Percentiles rank a stretch among this genome's conserved stretches.
Evolutionary conservation across 306 rosid species (phyloP).

Genomic region (Aeschynomene evenia): DNA sequence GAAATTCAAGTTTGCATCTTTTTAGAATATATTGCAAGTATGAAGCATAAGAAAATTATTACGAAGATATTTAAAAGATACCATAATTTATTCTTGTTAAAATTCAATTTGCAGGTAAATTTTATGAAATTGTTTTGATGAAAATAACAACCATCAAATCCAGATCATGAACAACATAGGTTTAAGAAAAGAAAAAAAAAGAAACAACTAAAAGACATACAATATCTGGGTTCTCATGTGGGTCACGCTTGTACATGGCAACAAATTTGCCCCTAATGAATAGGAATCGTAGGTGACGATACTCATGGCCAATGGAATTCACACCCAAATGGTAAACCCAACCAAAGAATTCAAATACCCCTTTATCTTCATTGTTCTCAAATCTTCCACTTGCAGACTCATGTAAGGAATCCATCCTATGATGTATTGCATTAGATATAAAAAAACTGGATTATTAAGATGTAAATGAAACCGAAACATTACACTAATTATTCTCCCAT

Average conservation of each 20-base stretch:
- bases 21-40: not conserved
- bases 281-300: conserved; percentile 71
- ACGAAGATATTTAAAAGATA: not conserved
- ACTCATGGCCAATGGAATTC: conserved; percentile 84
- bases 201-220: conserved; percentile 37
- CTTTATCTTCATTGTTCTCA: conserved; percentile 45
- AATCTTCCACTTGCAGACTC: conserved; percentile 3
- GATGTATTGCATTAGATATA: not conserved
- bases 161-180: not conserved
- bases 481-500: not conserved
- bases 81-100: not conserved
- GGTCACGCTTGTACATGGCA: conserved; percentile 85
- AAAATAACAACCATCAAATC: not conserved
- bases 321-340: conserved; percentile 87
- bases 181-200: not conserved
- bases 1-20: not conserved
- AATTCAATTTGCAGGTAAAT: not conserved
- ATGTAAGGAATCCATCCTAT: conserved; percentile 19
- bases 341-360: conserved; percentile 62
- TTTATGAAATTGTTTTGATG: not conserved
- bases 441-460: not conserved
- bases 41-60: not conserved
- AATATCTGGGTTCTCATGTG: conserved; percentile 74
- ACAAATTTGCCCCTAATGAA: conserved; percentile 68
- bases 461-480: not conserved